Conservation (phyloP, 2,329 filamentous ascomycete species). For the Xylariales sp. region DNA sequence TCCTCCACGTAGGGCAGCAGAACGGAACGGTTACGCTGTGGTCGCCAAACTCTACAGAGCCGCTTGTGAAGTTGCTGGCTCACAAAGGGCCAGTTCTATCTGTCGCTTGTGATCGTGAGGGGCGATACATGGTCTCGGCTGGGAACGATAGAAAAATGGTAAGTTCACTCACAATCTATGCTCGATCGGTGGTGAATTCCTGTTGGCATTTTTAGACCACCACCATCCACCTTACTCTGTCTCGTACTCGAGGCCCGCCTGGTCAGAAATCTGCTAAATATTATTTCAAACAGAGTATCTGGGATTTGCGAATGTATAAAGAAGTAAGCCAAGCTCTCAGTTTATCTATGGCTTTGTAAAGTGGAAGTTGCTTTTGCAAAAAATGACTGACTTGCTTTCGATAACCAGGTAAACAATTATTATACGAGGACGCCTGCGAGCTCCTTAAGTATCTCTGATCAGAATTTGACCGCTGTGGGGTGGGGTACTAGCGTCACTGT, state of each 20-base stretch:
- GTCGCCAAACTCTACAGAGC: slow-evolving; percentile 85
- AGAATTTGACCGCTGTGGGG: slow-evolving; percentile 79
- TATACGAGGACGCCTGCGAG: slow-evolving; percentile 77
- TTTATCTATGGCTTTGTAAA: too few species aligned
- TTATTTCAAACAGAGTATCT: too few species aligned
- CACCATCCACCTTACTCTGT: too few species aligned
- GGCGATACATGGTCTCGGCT: slow-evolving; percentile 91
- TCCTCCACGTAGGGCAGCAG: slow-evolving; percentile 88
- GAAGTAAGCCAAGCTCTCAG: too few species aligned
- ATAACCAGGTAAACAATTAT: slow-evolving; percentile 85
- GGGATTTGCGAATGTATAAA: slow-evolving; percentile 89
- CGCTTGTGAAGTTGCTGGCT: slow-evolving; percentile 85
- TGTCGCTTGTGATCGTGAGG: slow-evolving; percentile 80
- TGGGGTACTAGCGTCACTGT: slow-evolving; percentile 87
- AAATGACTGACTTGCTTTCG: too few species aligned
- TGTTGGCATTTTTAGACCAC: background rate
- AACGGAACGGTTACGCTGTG: slow-evolving; percentile 93
- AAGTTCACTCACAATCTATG: background rate
- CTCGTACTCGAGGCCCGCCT: too few species aligned
- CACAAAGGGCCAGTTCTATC: slow-evolving; percentile 86
- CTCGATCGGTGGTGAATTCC: too few species aligned
- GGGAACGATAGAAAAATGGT: slow-evolving; percentile 83
- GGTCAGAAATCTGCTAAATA: too few species aligned
- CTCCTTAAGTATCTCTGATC: slow-evolving; percentile 83
- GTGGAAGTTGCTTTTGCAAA: too few species aligned